A percentile compares a stretch with the other conserved stretches of the same genome.
These are phyloP conservation scores for Monosporascus sp. DNA, from an alignment of 2,329 filamentous ascomycete genomes.

Conservation along the genomic window DNA sequence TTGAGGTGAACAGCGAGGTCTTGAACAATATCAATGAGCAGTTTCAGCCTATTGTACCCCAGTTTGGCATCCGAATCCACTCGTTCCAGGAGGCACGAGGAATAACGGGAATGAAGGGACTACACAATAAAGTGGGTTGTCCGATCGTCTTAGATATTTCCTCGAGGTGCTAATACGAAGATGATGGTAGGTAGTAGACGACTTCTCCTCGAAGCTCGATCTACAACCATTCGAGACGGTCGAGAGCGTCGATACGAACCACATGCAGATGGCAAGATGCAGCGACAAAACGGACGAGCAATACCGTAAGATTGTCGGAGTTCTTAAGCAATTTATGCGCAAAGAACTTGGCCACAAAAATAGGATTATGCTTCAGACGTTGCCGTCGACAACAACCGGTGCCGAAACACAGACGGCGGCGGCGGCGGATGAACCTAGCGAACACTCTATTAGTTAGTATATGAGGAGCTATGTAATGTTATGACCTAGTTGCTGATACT, in stretches of 20 bases:
- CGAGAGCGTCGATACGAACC: conserved; percentile 34
- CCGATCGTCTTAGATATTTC: neutral
- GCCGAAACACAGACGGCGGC: no score
- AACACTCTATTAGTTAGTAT: no score
- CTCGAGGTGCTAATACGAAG: neutral
- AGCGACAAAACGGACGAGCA: conserved; percentile 20
- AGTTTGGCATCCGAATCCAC: conserved; percentile 26
- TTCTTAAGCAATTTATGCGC: conserved; percentile 21
- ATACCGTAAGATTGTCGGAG: conserved; percentile 24
- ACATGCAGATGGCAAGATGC: conserved; percentile 32
- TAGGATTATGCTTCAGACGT: neutral
- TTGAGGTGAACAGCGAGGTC: conserved; percentile 30
- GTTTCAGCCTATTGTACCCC: conserved; percentile 23
- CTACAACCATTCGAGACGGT: conserved; percentile 22
- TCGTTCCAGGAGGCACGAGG: conserved; percentile 32
- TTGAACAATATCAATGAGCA: conserved; percentile 31
- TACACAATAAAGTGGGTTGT: conserved; percentile 24
- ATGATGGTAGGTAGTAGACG: conserved; percentile 27
- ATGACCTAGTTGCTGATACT: no score
- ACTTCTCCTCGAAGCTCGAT: conserved; percentile 25
- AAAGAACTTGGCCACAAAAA: neutral
- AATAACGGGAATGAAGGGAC: conserved; percentile 28
- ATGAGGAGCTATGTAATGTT: no score
- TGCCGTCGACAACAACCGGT: neutral
- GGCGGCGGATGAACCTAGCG: no score